Conservation (phyloP, 1,139 yeast species). For the Saccharomycopsis phalli region DNA sequence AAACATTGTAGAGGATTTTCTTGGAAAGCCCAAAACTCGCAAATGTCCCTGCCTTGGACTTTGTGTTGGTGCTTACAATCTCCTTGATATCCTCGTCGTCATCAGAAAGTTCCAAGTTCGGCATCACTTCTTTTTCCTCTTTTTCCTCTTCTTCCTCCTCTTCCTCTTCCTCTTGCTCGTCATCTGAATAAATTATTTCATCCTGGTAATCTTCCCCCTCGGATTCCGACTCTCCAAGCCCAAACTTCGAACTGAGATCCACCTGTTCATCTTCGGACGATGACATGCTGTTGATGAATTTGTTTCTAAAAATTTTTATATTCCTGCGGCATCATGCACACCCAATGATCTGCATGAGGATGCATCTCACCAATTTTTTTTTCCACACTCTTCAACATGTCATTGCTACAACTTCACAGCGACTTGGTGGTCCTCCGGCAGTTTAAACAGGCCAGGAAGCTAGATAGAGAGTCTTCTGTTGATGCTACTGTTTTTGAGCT, state of each 20-base stretch:
- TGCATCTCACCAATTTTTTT: too few species aligned
- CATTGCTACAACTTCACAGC: too few species aligned
- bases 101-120: slow-evolving; percentile 60
- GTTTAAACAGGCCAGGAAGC: too few species aligned
- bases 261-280: slow-evolving; percentile 18
- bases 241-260: slow-evolving; percentile 18
- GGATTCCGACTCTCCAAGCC: slow-evolving; percentile 8
- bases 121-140: slow-evolving; percentile 36
- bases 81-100: slow-evolving; percentile 46
- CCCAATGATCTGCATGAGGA: too few species aligned
- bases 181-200: slow-evolving; percentile 28
- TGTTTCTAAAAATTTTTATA: slow-evolving; percentile 3
- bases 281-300: slow-evolving; percentile 5
- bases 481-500: too few species aligned
- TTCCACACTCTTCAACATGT: too few species aligned
- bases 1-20: slow-evolving; percentile 56
- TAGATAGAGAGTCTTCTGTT: too few species aligned
- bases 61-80: slow-evolving; percentile 25
- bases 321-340: neutral
- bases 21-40: slow-evolving; percentile 86
- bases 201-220: slow-evolving; percentile 17
- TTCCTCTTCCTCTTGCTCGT: slow-evolving; percentile 37
- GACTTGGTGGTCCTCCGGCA: too few species aligned
- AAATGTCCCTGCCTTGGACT: slow-evolving; percentile 70
- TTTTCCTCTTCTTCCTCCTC: slow-evolving; percentile 26